Evolutionary conservation across 805 yeast species (phyloP).

Genomic region (Suhomyces xylopsoci): DNA sequence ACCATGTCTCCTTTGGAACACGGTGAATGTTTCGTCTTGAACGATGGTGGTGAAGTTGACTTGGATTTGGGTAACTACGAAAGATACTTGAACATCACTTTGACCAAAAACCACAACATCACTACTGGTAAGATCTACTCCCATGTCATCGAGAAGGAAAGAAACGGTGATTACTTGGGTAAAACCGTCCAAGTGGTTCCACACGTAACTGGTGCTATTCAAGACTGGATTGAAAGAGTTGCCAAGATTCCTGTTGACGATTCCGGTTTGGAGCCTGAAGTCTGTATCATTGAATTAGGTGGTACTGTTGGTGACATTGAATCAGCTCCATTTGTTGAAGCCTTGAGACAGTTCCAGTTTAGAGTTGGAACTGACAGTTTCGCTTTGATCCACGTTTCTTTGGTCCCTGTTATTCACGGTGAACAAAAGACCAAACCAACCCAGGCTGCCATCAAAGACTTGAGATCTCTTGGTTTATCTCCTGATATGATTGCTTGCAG

Average conservation of each 20-base stretch:
- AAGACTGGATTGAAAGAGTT: conserved; percentile 97
- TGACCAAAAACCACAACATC: conserved; percentile 92
- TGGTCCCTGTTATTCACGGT: conserved; percentile 97
- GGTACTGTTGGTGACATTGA: conserved; percentile 99
- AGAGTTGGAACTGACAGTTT: conserved; percentile 92
- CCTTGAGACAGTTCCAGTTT: conserved; percentile 97
- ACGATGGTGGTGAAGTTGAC: conserved; percentile 99
- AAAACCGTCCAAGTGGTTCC: conserved; percentile 99
- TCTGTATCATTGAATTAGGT: conserved; percentile 95
- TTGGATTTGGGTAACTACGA: conserved; percentile 97
- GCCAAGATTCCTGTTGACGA: conserved; percentile 88
- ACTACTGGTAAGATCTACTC: conserved; percentile 98
- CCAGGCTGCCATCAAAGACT: conserved; percentile 96
- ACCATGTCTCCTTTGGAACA: conserved; percentile 99
- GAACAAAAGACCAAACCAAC: conserved; percentile 99
- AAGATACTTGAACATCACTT: conserved; percentile 89
- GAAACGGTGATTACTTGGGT: conserved; percentile 96
- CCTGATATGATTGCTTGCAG: conserved; percentile 99
- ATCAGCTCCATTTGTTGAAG: conserved; percentile 98
- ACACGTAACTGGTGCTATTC: conserved; percentile 94
- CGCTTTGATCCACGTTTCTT: conserved; percentile 92
- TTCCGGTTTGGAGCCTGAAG: conserved; percentile 85
- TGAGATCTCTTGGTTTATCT: conserved; percentile 88
- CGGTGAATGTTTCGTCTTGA: conserved; percentile 96
- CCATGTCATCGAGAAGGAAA: conserved; percentile 88